phyloP scores from a whole-genome alignment of 306 rosid genomes.

The Pyrus bretschneideri region DNA sequence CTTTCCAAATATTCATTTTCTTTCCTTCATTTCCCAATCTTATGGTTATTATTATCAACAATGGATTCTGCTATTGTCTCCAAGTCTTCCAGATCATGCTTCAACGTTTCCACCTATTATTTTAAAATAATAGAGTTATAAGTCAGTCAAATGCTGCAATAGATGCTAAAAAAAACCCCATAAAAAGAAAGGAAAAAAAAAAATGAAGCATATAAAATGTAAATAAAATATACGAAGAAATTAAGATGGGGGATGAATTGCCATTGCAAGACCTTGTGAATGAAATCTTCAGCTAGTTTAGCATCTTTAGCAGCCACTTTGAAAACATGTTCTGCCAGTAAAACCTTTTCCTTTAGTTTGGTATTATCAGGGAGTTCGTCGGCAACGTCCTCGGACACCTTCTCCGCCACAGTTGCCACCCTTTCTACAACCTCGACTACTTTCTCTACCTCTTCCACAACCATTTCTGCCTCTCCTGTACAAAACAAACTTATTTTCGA shows the following conservation, averaged over 20 bases:
- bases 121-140: background rate
- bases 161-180: background rate
- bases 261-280: constrained; percentile 45
- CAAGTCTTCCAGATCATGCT: constrained; percentile 28
- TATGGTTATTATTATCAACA: constrained; percentile 7
- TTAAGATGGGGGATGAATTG: background rate
- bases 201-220: too few species aligned
- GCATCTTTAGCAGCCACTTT: constrained; percentile 49
- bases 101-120: constrained; percentile 39
- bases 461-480: constrained; percentile 42
- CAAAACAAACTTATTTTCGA: background rate
- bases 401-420: constrained; percentile 41
- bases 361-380: constrained; percentile 39
- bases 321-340: constrained; percentile 39
- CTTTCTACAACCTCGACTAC: constrained; percentile 43
- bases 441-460: constrained; percentile 44
- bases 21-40: constrained; percentile 21
- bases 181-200: too few species aligned
- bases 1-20: too few species aligned
- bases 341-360: constrained; percentile 36
- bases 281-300: constrained; percentile 31
- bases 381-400: constrained; percentile 35
- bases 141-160: background rate
- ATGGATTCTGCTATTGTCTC: constrained; percentile 33
- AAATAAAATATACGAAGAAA: background rate